These are phyloP conservation scores for Candida taoyuanica DNA, from an alignment of 805 yeast species.

Conservation along the genomic window DNA sequence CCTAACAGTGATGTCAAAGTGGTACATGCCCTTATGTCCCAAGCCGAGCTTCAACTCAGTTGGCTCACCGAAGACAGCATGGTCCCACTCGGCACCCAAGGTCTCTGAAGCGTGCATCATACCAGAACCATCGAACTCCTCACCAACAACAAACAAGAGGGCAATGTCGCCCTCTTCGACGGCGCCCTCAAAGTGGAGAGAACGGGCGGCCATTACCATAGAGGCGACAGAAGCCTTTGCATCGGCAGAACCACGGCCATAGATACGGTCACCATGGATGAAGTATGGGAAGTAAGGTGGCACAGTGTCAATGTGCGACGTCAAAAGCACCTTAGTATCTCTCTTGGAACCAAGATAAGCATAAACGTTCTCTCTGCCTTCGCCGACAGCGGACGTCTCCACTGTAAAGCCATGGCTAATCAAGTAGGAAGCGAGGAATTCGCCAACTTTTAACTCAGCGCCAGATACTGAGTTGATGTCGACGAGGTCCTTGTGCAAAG, in stretches of 20 bases:
- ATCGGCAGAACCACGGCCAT: slow-evolving; percentile 66
- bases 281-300: slow-evolving; percentile 58
- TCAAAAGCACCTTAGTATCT: slow-evolving; percentile 45
- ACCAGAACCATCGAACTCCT: slow-evolving; percentile 63
- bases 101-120: slow-evolving; percentile 41
- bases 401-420: slow-evolving; percentile 44
- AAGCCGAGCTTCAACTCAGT: slow-evolving; percentile 63
- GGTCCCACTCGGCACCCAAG: slow-evolving; percentile 44
- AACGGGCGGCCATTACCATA: slow-evolving; percentile 51
- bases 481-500: slow-evolving; percentile 24
- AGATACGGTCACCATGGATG: slow-evolving; percentile 42
- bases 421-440: slow-evolving; percentile 16
- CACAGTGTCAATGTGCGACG: slow-evolving; percentile 70
- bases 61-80: slow-evolving; percentile 72
- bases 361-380: slow-evolving; percentile 45
- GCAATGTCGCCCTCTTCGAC: slow-evolving; percentile 52
- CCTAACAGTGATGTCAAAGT: slow-evolving; percentile 37
- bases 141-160: slow-evolving; percentile 63
- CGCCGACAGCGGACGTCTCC: slow-evolving; percentile 36
- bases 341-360: slow-evolving; percentile 46
- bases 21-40: slow-evolving; percentile 62
- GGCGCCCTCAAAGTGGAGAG: slow-evolving; percentile 35
- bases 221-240: slow-evolving; percentile 71
- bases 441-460: slow-evolving; percentile 18
- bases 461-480: slow-evolving; percentile 24